Conservation (phyloP, 1,139 yeast genomes). For the Kazachstania sp. region DNA sequence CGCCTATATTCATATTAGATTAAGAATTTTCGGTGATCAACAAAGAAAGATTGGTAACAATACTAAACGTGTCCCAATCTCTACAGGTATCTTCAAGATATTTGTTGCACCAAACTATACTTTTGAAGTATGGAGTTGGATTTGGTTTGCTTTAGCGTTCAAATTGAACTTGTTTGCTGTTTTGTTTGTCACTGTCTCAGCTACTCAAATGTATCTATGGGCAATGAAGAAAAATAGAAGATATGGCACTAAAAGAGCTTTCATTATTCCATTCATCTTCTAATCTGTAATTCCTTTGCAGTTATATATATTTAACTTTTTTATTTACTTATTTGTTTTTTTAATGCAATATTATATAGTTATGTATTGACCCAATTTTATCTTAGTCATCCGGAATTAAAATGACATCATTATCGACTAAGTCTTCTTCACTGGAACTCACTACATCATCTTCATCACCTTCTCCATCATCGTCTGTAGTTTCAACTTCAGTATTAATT, state of each 20-base stretch:
- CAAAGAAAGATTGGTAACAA: slow-evolving; percentile 34
- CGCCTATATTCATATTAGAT: slow-evolving; percentile 50
- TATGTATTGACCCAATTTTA: neutral
- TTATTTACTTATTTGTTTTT: neutral
- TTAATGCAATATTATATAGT: neutral
- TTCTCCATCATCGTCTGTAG: slow-evolving; percentile 17
- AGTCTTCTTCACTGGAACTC: slow-evolving; percentile 10
- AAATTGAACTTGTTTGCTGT: slow-evolving; percentile 73
- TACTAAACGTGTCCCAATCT: slow-evolving; percentile 30
- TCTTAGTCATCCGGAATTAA: slow-evolving; percentile 14
- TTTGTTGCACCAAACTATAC: slow-evolving; percentile 71
- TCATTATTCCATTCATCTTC: slow-evolving; percentile 34
- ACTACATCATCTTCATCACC: slow-evolving; percentile 14
- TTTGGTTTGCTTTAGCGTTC: slow-evolving; percentile 50
- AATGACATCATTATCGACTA: slow-evolving; percentile 18
- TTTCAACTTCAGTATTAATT: slow-evolving; percentile 14
- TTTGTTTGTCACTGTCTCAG: slow-evolving; percentile 60
- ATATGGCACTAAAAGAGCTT: slow-evolving; percentile 35
- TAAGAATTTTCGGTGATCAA: slow-evolving; percentile 34
- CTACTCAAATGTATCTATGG: slow-evolving; percentile 68
- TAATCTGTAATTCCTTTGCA: slow-evolving; percentile 8
- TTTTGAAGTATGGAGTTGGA: slow-evolving; percentile 75
- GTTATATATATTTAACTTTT: neutral
- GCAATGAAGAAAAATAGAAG: slow-evolving; percentile 52
- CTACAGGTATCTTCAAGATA: slow-evolving; percentile 39